These are phyloP conservation scores for Zymoseptoria pseudotritici DNA, from an alignment of 2,329 filamentous ascomycete species.

Conservation along the genomic window DNA sequence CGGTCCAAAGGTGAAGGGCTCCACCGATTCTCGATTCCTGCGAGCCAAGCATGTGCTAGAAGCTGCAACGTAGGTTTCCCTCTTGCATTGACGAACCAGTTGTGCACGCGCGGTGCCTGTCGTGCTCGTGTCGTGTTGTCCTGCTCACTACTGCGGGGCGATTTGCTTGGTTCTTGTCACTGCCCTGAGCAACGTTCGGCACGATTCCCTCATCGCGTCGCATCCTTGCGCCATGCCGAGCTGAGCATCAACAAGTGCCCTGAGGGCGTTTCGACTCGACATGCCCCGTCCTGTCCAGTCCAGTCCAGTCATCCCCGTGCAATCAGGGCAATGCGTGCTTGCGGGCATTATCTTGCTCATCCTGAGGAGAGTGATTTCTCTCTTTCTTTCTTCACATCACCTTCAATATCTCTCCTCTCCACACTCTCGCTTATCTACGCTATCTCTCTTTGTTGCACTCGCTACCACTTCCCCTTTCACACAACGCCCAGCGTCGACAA, in stretches of 20 bases:
- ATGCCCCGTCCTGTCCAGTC: background rate
- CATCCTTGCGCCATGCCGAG: slow-evolving; percentile 1
- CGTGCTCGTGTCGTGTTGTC: too few relatives aligned
- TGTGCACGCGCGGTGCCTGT: too few relatives aligned
- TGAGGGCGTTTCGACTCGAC: background rate
- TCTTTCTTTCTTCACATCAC: background rate
- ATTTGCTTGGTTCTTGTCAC: too few relatives aligned
- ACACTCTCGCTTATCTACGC: background rate
- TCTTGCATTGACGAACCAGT: too few relatives aligned
- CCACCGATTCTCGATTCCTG: too few relatives aligned
- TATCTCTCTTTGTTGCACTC: background rate
- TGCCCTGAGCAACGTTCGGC: background rate
- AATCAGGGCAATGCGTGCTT: background rate
- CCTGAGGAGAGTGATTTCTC: background rate
- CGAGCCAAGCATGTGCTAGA: too few relatives aligned
- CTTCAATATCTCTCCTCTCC: too few relatives aligned
- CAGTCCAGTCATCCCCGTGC: background rate
- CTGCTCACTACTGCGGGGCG: background rate
- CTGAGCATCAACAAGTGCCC: background rate
- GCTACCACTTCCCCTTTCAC: background rate
- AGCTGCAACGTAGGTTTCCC: too few relatives aligned
- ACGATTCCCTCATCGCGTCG: background rate
- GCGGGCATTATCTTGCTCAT: background rate
- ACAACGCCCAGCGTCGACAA: background rate
- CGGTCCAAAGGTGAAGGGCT: too few relatives aligned